Conservation (phyloP, 2,329 filamentous ascomycete genomes). For the Cordyceps fumosorosea region DNA sequence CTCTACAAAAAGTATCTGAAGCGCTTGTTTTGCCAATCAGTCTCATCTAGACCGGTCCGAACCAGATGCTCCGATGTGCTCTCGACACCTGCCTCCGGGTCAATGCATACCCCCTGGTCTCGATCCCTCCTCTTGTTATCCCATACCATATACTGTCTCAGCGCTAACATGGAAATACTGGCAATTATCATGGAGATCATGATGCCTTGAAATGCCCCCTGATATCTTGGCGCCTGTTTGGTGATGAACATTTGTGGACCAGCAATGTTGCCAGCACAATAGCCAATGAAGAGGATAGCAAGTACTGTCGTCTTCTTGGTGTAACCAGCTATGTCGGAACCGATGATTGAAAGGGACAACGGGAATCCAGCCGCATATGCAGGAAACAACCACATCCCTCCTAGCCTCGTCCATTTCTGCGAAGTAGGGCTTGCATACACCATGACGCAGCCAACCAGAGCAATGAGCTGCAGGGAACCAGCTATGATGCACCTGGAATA, state of each 20-base stretch:
- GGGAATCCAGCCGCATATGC: constrained; percentile 34
- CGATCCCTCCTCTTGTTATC: constrained; percentile 49
- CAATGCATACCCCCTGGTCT: not conserved
- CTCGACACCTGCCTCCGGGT: not conserved
- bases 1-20: not conserved
- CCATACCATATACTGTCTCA: constrained; percentile 43
- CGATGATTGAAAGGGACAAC: constrained; percentile 47
- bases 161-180: constrained; percentile 33
- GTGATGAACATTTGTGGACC: constrained; percentile 54
- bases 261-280: constrained; percentile 54
- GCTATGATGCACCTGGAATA: constrained; percentile 10
- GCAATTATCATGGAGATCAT: constrained; percentile 52
- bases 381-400: constrained; percentile 44
- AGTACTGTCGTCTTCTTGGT: constrained; percentile 54
- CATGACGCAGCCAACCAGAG: constrained; percentile 6
- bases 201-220: constrained; percentile 54
- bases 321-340: constrained; percentile 51
- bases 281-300: constrained; percentile 44
- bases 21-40: not conserved
- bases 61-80: not conserved
- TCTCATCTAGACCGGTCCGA: not conserved
- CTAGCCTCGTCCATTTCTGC: constrained; percentile 8
- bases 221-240: constrained; percentile 52
- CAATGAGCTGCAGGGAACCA: not conserved
- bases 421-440: constrained; percentile 2